phyloP scores from a whole-genome alignment of 1,139 yeast species.

The Lodderomyces margitis region DNA sequence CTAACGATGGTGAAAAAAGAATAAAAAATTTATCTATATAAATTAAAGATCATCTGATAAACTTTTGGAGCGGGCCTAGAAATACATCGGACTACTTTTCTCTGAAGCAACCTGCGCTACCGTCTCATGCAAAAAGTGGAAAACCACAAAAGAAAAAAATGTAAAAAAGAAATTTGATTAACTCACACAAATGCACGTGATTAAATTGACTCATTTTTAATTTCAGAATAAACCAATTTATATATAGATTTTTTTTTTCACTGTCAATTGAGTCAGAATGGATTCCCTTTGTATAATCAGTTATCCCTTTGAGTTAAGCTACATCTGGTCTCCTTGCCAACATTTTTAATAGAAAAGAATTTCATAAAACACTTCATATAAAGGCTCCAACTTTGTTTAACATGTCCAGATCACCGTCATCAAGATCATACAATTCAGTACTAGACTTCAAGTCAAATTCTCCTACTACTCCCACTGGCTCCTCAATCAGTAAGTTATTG shows the following conservation, averaged over 20 bases:
- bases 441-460: constrained; percentile 30
- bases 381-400: not conserved
- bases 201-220: not conserved
- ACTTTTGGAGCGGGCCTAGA: not conserved
- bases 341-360: too few species aligned
- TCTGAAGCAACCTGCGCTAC: not conserved
- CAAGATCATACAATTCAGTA: constrained; percentile 40
- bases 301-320: too few species aligned
- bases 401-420: constrained; percentile 11
- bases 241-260: not conserved
- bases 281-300: not conserved
- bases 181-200: constrained; percentile 2
- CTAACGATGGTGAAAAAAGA: not conserved
- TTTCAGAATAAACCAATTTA: not conserved
- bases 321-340: too few species aligned
- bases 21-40: not conserved
- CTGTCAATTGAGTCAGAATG: not conserved
- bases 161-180: not conserved
- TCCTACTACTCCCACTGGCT: constrained; percentile 13
- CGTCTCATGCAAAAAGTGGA: too few species aligned
- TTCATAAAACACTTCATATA: too few species aligned
- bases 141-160: too few species aligned
- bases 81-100: too few species aligned
- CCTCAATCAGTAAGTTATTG: constrained; percentile 5
- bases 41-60: not conserved